Conservation (phyloP, 805 yeast species). For the Kockiozyma suomiensis region DNA sequence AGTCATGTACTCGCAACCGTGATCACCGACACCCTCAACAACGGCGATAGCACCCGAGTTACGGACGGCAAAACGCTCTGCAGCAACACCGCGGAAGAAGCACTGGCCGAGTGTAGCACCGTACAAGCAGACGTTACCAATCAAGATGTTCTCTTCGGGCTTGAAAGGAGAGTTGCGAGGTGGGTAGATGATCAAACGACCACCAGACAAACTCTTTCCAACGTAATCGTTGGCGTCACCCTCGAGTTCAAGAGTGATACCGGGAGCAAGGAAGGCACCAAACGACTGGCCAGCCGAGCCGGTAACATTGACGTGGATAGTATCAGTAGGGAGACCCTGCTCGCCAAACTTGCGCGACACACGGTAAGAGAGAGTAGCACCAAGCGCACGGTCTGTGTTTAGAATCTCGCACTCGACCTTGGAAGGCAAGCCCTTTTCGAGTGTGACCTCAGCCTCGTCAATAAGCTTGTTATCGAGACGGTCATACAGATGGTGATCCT, state of each 20-base stretch:
- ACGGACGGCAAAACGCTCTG: constrained; percentile 97
- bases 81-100: constrained; percentile 94
- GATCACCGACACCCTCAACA: constrained; percentile 96
- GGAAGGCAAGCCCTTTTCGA: constrained; percentile 94
- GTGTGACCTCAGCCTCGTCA: constrained; percentile 93
- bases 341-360: constrained; percentile 93
- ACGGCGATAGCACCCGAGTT: constrained; percentile 98
- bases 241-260: constrained; percentile 90
- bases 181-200: constrained; percentile 88
- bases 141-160: constrained; percentile 93
- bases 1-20: constrained; percentile 99
- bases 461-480: constrained; percentile 94
- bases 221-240: constrained; percentile 99
- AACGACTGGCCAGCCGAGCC: constrained; percentile 99
- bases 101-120: constrained; percentile 97
- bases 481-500: constrained; percentile 90
- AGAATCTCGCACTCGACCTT: constrained; percentile 90
- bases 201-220: constrained; percentile 97
- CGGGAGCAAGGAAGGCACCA: constrained; percentile 96
- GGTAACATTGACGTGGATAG: constrained; percentile 84
- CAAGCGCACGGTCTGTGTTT: constrained; percentile 95
- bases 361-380: constrained; percentile 91
- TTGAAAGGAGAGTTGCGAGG: constrained; percentile 81
- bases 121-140: constrained; percentile 96
- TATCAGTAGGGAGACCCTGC: constrained; percentile 90